Base-by-base conservation (phyloP, 2,329 filamentous ascomycete species). In the Hymenoscyphus linearis region DNA sequence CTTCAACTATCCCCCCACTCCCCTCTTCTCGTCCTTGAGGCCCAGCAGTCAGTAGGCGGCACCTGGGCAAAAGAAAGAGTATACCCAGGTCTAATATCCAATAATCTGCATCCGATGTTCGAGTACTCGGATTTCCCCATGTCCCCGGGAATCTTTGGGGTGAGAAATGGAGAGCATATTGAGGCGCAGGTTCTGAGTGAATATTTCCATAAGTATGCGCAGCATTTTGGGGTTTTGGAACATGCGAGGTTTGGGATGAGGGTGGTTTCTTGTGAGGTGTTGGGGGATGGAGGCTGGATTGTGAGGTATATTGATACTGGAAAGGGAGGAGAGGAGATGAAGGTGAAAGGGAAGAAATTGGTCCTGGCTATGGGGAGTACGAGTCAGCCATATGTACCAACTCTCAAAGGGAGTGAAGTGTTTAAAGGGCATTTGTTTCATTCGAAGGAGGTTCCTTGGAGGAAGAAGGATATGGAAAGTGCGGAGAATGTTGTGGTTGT, bases 71-170 rank as follows among this genome's bases (percentile, higher is more conserved):
- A 83, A 61, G 78, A 87, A 52, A 81, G 87, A 1, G 73, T 90
- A 0, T 88, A 91, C 71, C 82, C 85, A 0, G 85, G 84, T 1
- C 78, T 93, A 55, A 87, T 85, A 67, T 85, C 83, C 58, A 92
- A 93, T 73, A 91, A 91, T 69, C 81, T 89, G 70, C 73, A 86
- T 14, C 88, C 88, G 1, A 88, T 84, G 0, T 89, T 86, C 65
- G 87, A 92, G 72, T 91, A 83, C 68, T 84, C 85, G 0, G 89
- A 90, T 67, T 69, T 88, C 63, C 86, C 87, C n/a, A 88, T 92
- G 85, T 78, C 81, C 62, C 73, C 75, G 7, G 79, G 79, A 26
- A 77, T 74, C 0, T 85, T 81, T 66, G 76, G 76, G 1, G 72
- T 83, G 44, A 76, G 73, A 53, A 58, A 63, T 6, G 82, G 81